These are phyloP conservation scores for Aspergillus amoenus DNA, from an alignment of 2,329 filamentous ascomycete genomes.

Conservation along the genomic window DNA sequence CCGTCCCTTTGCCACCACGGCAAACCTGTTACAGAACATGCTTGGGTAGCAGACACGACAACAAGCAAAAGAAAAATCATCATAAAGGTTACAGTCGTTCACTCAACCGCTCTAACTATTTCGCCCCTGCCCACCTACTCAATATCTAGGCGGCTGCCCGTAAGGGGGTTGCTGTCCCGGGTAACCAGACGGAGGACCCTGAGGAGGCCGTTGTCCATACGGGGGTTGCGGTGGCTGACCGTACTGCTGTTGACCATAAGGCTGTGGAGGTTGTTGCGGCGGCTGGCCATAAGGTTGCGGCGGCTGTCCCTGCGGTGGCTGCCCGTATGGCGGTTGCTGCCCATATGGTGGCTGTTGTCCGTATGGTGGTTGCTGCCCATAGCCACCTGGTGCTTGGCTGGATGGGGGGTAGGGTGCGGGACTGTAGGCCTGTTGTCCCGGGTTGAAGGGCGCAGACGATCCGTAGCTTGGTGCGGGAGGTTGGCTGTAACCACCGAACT, in stretches of 20 bases:
- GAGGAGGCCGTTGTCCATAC: not conserved
- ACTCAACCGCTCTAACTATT: not conserved
- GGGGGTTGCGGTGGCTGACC: not conserved
- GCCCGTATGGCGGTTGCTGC: constrained; percentile 1
- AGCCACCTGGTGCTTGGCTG: constrained; percentile 1
- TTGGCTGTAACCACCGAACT: constrained; percentile 36
- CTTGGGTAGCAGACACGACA: not conserved
- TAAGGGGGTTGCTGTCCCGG: constrained; percentile 2
- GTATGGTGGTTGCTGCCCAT: constrained; percentile 16
- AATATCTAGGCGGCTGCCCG: constrained; percentile 2
- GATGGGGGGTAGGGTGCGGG: constrained; percentile 1
- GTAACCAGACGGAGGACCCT: not conserved
- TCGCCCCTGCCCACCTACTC: not conserved
- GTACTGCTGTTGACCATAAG: constrained; percentile 2
- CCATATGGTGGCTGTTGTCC: constrained; percentile 18
- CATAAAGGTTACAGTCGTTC: constrained; percentile 2
- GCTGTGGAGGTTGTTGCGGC: not conserved
- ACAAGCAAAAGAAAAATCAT: not conserved
- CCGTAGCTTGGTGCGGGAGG: constrained; percentile 9
- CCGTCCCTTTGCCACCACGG: not conserved
- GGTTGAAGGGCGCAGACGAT: constrained; percentile 8
- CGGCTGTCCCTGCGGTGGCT: not conserved
- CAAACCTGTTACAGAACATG: not conserved
- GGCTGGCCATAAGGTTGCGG: constrained; percentile 18
- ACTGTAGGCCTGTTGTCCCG: constrained; percentile 6